These are phyloP conservation scores for Trichaptum fuscoviolaceum DNA, from an alignment of 768 basidiomycete genomes.

Conservation along the genomic window DNA sequence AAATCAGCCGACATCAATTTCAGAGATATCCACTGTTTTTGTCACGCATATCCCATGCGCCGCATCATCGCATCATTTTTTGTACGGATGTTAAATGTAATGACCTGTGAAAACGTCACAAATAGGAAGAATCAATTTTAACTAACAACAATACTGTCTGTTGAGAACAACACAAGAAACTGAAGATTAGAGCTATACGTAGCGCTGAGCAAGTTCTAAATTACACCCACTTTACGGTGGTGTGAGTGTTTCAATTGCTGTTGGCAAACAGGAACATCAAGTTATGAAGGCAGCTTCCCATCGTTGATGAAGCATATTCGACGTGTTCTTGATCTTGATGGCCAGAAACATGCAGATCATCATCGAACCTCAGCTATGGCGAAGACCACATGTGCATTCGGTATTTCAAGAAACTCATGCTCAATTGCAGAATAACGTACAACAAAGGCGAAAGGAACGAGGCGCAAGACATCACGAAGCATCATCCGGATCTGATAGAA, in stretches of 20 bases:
- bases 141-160: too few species aligned
- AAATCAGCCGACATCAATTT: not conserved
- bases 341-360: not conserved
- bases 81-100: not conserved
- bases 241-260: too few species aligned
- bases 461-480: not conserved
- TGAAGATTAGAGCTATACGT: too few species aligned
- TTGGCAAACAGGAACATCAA: not conserved
- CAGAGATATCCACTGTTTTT: not conserved
- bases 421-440: not conserved
- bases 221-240: too few species aligned
- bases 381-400: not conserved
- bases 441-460: not conserved
- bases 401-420: not conserved
- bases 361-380: not conserved
- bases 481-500: not conserved
- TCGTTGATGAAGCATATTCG: not conserved
- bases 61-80: not conserved
- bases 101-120: not conserved
- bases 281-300: not conserved
- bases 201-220: too few species aligned
- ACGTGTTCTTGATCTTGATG: not conserved
- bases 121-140: not conserved
- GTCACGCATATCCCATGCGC: not conserved
- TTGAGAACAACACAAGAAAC: too few species aligned